phyloP scores from a whole-genome alignment of 148 eudicot genomes.

The Vaccinium corymbosum region DNA sequence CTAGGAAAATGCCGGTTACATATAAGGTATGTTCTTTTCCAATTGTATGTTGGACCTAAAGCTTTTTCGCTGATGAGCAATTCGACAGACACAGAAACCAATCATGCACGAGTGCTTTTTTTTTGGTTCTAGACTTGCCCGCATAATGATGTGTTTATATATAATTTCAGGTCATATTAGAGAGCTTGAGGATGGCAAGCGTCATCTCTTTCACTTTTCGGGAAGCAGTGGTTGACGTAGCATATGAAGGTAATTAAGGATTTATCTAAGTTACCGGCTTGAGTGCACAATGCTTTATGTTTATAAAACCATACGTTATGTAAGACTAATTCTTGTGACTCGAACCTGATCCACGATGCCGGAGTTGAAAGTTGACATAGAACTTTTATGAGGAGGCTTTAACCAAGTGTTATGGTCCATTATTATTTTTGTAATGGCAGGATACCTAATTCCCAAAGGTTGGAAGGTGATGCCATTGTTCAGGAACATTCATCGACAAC shows the following conservation, averaged over 20 bases:
- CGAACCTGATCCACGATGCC: not conserved
- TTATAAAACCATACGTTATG: not conserved
- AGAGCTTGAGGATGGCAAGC: constrained; percentile 88
- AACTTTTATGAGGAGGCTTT: not conserved
- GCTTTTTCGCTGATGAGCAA: not conserved
- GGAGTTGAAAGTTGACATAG: not conserved
- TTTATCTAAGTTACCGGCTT: not conserved
- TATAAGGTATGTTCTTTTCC: constrained; percentile 35
- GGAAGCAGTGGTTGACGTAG: constrained; percentile 80
- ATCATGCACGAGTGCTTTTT: no score
- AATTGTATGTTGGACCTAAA: constrained; percentile 21
- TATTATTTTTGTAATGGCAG: constrained; percentile 27
- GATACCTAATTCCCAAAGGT: constrained; percentile 82
- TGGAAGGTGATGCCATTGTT: constrained; percentile 97
- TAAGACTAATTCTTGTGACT: not conserved
- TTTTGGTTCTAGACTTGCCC: not conserved
- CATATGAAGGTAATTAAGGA: constrained; percentile 54
- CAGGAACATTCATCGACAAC: constrained; percentile 85
- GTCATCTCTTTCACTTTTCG: constrained; percentile 79
- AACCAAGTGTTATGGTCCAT: not conserved
- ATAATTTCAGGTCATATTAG: constrained; percentile 58
- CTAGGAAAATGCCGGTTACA: constrained; percentile 67
- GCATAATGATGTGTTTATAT: not conserved
- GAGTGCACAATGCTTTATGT: not conserved
- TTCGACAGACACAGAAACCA: not conserved